These are phyloP conservation scores for Diaporthe sp. DNA, from an alignment of 2,329 filamentous ascomycete genomes.

Conservation along the genomic window DNA sequence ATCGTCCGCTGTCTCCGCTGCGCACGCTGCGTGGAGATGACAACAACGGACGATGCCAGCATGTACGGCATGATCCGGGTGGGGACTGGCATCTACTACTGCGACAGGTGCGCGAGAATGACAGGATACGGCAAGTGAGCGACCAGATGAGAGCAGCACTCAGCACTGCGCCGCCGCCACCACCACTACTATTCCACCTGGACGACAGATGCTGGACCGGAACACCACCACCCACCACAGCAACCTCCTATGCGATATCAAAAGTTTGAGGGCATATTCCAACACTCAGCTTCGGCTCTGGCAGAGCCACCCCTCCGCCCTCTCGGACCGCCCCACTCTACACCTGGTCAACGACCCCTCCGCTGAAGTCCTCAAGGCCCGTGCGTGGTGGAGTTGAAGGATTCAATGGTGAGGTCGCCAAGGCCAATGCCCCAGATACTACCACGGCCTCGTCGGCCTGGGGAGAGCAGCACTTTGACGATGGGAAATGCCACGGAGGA, in stretches of 20 bases:
- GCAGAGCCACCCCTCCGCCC: not conserved
- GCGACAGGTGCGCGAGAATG: constrained; percentile 70
- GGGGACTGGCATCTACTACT: constrained; percentile 74
- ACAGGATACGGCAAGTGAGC: constrained; percentile 69
- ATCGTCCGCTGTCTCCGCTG: constrained; percentile 72
- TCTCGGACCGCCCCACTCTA: constrained; percentile 16
- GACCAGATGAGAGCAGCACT: not conserved
- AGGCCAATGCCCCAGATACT: constrained; percentile 2
- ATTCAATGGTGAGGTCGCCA: constrained; percentile 15
- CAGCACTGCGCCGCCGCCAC: not conserved
- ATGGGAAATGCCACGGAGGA: not conserved
- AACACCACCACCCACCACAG: not conserved
- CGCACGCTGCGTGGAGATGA: constrained; percentile 68
- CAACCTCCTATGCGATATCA: not conserved
- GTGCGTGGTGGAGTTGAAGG: constrained; percentile 22
- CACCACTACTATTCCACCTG: not conserved
- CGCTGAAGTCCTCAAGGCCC: constrained; percentile 6
- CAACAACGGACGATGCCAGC: constrained; percentile 67
- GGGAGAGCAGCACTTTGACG: not conserved
- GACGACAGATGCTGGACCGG: not conserved
- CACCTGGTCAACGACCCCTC: constrained; percentile 20
- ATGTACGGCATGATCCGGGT: constrained; percentile 73
- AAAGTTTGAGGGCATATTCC: not conserved
- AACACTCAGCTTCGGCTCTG: constrained; percentile 10
- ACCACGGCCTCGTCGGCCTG: not conserved